phyloP scores from a whole-genome alignment of 2,329 filamentous ascomycete genomes.

The Capronia epimyces region DNA sequence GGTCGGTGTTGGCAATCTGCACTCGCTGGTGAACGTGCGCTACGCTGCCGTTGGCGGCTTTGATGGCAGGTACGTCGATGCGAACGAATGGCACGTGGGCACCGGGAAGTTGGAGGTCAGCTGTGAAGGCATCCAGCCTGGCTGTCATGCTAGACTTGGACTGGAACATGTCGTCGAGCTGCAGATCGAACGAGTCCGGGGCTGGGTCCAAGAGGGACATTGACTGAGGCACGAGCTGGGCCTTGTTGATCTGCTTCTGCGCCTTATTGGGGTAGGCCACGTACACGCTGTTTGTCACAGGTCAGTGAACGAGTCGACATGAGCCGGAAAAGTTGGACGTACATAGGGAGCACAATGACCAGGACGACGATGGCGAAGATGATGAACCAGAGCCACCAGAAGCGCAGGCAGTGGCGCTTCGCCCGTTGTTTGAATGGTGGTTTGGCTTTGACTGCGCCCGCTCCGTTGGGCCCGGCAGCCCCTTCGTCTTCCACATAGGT shows the following conservation, averaged over 20 bases:
- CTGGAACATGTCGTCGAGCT: constrained; percentile 45
- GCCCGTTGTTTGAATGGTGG: constrained; percentile 13
- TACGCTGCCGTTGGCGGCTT: constrained; percentile 40
- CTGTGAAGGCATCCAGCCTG: constrained; percentile 50
- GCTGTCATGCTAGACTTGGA: constrained; percentile 50
- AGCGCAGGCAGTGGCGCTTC: constrained; percentile 33
- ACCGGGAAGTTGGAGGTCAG: constrained; percentile 46
- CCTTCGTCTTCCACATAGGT: not conserved
- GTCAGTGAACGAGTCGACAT: not conserved
- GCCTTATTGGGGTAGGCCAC: constrained; percentile 56
- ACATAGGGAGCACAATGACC: constrained; percentile 53
- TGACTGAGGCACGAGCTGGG: constrained; percentile 47
- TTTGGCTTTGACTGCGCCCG: not conserved
- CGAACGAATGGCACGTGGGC: constrained; percentile 40
- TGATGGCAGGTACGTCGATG: constrained; percentile 43
- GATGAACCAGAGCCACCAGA: constrained; percentile 53
- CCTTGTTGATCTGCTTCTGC: constrained; percentile 49
- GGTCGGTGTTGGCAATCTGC: constrained; percentile 39
- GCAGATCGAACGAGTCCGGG: constrained; percentile 45
- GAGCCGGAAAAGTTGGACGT: constrained; percentile 45
- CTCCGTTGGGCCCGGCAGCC: not conserved
- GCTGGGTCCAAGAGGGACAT: constrained; percentile 49
- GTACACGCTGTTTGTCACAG: constrained; percentile 44
- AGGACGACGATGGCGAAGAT: constrained; percentile 48
- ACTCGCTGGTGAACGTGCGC: constrained; percentile 43